A percentile compares a stretch with the other conserved stretches of the same genome.
phyloP scores from a whole-genome alignment of 306 rosid genomes.

The Dalbergia cultrata region DNA sequence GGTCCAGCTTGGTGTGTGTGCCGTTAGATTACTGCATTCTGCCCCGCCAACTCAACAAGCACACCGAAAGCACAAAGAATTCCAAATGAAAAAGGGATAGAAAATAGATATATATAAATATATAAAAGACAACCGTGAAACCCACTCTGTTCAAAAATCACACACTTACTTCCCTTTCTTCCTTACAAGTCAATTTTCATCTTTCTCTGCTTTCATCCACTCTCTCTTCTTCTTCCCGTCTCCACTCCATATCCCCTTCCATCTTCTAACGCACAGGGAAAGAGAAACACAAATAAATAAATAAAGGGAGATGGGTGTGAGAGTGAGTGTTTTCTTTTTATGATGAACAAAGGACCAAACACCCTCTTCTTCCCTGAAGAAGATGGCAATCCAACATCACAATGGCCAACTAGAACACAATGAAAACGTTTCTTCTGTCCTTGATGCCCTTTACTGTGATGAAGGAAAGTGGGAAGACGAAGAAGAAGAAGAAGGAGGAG shows the following conservation, averaged over 20 bases:
- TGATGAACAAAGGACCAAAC: conserved; percentile 58
- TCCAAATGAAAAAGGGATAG: neutral
- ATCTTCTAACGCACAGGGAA: conserved; percentile 33
- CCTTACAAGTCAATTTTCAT: neutral
- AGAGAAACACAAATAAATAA: conserved; percentile 5
- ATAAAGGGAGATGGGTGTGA: conserved; percentile 53
- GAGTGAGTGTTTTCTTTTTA: conserved; percentile 51
- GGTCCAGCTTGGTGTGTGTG: conserved; percentile 81
- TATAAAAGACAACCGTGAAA: conserved; percentile 84
- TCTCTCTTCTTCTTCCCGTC: conserved; percentile 21
- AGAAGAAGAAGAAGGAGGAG: conserved; percentile 45
- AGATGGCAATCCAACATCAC: conserved; percentile 70
- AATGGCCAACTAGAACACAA: conserved; percentile 43
- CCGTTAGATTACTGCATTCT: conserved; percentile 62
- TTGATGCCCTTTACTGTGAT: conserved; percentile 81
- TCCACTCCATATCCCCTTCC: conserved; percentile 11
- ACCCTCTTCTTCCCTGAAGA: conserved; percentile 74
- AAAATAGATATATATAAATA: conserved; percentile 12
- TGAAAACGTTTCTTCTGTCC: conserved; percentile 50
- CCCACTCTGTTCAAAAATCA: conserved; percentile 64
- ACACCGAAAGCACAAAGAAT: conserved; percentile 80
- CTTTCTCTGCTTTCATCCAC: neutral
- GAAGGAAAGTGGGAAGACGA: conserved; percentile 80
- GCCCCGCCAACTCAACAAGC: conserved; percentile 78
- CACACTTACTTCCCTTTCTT: conserved; percentile 25